These are phyloP conservation scores for Apiotrichum domesticum DNA, from an alignment of 1,284 basidiomycete species.

Conservation along the genomic window DNA sequence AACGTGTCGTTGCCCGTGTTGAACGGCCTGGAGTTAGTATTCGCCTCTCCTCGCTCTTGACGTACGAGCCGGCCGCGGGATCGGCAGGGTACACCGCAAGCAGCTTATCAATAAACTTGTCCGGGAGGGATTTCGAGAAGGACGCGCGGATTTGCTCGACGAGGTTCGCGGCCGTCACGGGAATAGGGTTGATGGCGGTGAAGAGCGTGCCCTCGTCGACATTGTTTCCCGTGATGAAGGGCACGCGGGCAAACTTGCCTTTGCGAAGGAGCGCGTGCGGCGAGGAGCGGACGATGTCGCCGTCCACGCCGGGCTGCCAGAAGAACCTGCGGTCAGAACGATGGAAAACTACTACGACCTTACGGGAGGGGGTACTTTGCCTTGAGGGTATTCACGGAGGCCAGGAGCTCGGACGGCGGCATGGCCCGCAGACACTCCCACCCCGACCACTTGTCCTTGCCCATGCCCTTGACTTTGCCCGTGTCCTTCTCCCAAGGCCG, in stretches of 20 bases:
- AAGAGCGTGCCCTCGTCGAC: conserved; percentile 28
- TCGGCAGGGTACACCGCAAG: conserved; percentile 25
- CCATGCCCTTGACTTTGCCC: too few species aligned
- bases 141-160: conserved; percentile 25
- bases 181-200: too few species aligned
- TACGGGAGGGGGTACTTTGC: neutral
- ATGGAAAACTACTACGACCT: neutral
- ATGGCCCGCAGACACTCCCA: conserved; percentile 31
- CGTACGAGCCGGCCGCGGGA: conserved; percentile 17
- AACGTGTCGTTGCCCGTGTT: conserved; percentile 40
- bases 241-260: conserved; percentile 36
- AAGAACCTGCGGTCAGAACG: neutral
- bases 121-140: conserved; percentile 18
- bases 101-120: conserved; percentile 14
- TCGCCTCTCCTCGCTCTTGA: too few species aligned
- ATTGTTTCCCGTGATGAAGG: conserved; percentile 43
- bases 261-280: conserved; percentile 30
- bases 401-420: conserved; percentile 24
- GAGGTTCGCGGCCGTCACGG: neutral
- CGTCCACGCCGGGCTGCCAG: conserved; percentile 33
- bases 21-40: conserved; percentile 23
- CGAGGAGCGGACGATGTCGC: conserved; percentile 31
- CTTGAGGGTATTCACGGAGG: conserved; percentile 23
- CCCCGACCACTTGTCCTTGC: too few species aligned
- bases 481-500: neutral